phyloP scores from a whole-genome alignment of 2,329 filamentous ascomycete genomes.

The Arthrinium phaeospermum region DNA sequence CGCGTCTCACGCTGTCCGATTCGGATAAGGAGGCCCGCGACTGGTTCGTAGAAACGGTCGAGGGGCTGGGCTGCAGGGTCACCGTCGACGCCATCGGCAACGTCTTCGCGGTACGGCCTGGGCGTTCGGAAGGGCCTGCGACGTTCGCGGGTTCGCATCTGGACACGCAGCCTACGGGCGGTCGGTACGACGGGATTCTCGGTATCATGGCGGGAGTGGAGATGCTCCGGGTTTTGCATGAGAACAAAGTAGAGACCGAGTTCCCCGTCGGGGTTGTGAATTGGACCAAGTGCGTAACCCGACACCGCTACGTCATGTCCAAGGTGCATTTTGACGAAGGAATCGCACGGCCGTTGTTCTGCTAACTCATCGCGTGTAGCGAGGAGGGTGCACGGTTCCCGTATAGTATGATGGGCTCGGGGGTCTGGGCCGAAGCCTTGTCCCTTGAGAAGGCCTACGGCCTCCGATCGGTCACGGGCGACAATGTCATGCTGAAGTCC shows the following conservation, averaged over 20 bases:
- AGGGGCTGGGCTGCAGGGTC: constrained; percentile 68
- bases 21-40: constrained; percentile 73
- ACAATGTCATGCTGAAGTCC: constrained; percentile 66
- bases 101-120: constrained; percentile 75
- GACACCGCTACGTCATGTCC: too few relatives aligned
- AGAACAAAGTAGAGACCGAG: constrained; percentile 70
- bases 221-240: constrained; percentile 70
- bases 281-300: constrained; percentile 66
- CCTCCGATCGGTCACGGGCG: constrained; percentile 65
- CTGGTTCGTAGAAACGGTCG: constrained; percentile 73
- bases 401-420: constrained; percentile 74
- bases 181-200: constrained; percentile 78
- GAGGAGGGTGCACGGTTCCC: constrained; percentile 85
- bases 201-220: constrained; percentile 77
- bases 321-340: too few relatives aligned
- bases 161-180: constrained; percentile 68
- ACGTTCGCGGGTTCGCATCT: constrained; percentile 75
- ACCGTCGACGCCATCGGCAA: constrained; percentile 80
- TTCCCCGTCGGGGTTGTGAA: constrained; percentile 78
- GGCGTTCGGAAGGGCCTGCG: constrained; percentile 60
- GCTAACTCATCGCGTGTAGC: constrained; percentile 43
- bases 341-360: neutral
- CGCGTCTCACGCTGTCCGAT: constrained; percentile 73
- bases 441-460: constrained; percentile 64
- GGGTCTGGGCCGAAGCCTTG: constrained; percentile 77